Conservation (phyloP, 495 filamentous ascomycete species). For the Lophiostoma macrostomum region DNA sequence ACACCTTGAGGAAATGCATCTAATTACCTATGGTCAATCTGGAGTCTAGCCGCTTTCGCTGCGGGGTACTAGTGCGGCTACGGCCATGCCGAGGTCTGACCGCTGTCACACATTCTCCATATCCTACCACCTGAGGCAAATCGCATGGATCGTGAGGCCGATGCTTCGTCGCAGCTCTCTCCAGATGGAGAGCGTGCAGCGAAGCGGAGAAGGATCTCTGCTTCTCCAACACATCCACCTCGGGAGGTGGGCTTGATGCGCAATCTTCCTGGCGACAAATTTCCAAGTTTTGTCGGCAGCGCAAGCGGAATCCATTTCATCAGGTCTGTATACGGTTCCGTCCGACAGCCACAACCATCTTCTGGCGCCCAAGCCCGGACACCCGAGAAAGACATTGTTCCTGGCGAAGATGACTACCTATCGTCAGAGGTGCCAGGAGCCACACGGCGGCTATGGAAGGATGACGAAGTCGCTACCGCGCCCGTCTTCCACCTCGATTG, state of each 20-base stretch:
- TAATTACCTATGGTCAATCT: too few relatives aligned
- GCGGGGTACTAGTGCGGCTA: too few relatives aligned
- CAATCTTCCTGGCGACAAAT: slow-evolving; percentile 6
- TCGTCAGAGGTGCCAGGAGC: slow-evolving; percentile 16
- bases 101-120: background rate
- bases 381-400: slow-evolving; percentile 43
- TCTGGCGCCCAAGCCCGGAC: background rate
- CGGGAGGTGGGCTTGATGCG: slow-evolving; percentile 4
- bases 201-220: slow-evolving; percentile 1
- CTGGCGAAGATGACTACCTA: slow-evolving; percentile 50
- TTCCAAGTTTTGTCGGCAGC: slow-evolving; percentile 42
- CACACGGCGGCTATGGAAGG: slow-evolving; percentile 4
- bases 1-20: too few relatives aligned
- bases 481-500: background rate
- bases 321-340: slow-evolving; percentile 47
- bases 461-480: slow-evolving; percentile 5
- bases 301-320: slow-evolving; percentile 54
- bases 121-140: background rate
- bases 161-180: background rate
- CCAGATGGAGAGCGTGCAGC: background rate
- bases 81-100: too few relatives aligned
- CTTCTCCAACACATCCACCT: background rate
- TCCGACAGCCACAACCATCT: slow-evolving; percentile 18
- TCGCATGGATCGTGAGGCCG: background rate
- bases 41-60: too few relatives aligned